Conservation (phyloP, 352 stramenopile species). For the Phytophthora fragariaefolia region DNA sequence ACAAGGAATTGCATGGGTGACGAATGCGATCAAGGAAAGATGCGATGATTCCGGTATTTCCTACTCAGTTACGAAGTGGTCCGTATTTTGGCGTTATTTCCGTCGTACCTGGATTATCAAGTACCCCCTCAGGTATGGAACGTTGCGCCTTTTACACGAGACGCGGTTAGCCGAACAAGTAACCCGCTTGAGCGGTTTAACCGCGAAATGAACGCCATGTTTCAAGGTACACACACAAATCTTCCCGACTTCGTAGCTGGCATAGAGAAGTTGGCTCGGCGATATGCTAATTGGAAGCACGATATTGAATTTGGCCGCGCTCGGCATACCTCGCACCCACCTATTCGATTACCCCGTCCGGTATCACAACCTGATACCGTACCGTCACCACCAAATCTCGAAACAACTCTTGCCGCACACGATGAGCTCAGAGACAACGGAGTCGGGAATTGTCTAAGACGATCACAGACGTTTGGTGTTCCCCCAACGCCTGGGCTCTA, state of each 20-base stretch:
- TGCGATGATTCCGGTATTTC: not conserved
- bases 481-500: not conserved
- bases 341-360: not conserved
- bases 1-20: not conserved
- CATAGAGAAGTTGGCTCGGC: constrained; percentile 17
- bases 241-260: constrained; percentile 21
- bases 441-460: not conserved
- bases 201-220: constrained; percentile 27
- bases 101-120: constrained; percentile 3
- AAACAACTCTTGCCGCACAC: not conserved
- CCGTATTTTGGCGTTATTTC: constrained; percentile 2
- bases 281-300: not conserved
- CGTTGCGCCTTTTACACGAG: not conserved
- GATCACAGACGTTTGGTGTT: not conserved
- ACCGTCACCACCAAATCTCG: not conserved
- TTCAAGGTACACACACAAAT: constrained; percentile 12
- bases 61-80: constrained; percentile 1
- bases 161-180: not conserved
- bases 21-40: not conserved
- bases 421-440: not conserved
- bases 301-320: not conserved
- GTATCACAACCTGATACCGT: not conserved
- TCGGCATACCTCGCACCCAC: not conserved
- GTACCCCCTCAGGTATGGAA: constrained; percentile 11
- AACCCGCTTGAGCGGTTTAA: constrained; percentile 39